These are phyloP conservation scores for Dioscorea alata DNA, from an alignment of 106 monocot species.

Conservation along the genomic window DNA sequence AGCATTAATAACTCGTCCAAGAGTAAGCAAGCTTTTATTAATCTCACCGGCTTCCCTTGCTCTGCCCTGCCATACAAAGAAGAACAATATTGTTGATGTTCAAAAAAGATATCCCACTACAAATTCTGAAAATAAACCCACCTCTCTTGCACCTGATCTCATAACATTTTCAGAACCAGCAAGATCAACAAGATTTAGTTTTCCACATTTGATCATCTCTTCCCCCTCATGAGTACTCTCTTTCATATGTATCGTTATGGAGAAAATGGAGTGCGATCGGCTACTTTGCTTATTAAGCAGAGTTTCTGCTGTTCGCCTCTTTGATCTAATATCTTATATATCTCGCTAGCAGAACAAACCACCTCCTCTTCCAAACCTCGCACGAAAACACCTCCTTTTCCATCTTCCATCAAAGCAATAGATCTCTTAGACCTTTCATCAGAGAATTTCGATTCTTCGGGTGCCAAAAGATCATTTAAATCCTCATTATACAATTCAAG, in stretches of 20 bases:
- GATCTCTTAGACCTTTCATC: slow-evolving; percentile 82
- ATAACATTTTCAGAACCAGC: slow-evolving; percentile 87
- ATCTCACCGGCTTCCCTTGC: slow-evolving; percentile 98
- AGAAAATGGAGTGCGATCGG: slow-evolving; percentile 89
- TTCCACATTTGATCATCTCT: slow-evolving; percentile 91
- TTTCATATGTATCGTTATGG: slow-evolving; percentile 88
- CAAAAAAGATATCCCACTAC: neutral
- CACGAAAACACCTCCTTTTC: slow-evolving; percentile 83
- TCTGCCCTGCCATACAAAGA: slow-evolving; percentile 56
- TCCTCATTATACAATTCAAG: slow-evolving; percentile 76
- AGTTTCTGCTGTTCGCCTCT: slow-evolving; percentile 79
- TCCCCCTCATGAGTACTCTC: slow-evolving; percentile 77
- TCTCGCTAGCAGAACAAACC: slow-evolving; percentile 66
- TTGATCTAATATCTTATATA: slow-evolving; percentile 88
- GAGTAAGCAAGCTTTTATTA: slow-evolving; percentile 94
- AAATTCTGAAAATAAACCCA: slow-evolving; percentile 15
- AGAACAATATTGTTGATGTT: neutral
- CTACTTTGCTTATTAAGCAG: slow-evolving; percentile 94
- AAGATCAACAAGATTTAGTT: slow-evolving; percentile 97
- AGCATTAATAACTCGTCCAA: slow-evolving; percentile 94
- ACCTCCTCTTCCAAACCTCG: slow-evolving; percentile 91
- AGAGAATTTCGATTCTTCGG: slow-evolving; percentile 44
- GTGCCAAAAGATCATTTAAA: slow-evolving; percentile 55
- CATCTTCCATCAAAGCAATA: slow-evolving; percentile 93
- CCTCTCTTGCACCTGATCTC: slow-evolving; percentile 81